Evolutionary conservation across 2,329 filamentous ascomycete genomes (phyloP), one percentile per base, ranked within the genome.

Genomic region (Cercospora canescens): DNA sequence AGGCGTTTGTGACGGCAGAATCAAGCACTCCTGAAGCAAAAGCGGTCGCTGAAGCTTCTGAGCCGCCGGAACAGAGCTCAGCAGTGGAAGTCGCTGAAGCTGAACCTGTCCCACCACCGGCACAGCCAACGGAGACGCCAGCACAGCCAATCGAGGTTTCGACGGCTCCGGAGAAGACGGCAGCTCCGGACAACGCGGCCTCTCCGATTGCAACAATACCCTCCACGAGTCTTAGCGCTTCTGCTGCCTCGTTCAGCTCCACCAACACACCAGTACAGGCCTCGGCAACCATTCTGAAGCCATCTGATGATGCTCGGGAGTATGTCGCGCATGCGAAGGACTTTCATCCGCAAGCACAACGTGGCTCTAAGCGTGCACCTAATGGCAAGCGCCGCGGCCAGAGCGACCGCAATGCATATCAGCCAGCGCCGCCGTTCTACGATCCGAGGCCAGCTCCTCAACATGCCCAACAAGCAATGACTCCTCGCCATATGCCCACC

Each of bases 321-420:
- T 50, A 50, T 55, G 32, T 50, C 28, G 30, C 30, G 37, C 41
- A 34, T 21, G 48, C 39, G 34, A 55, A 24, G 37, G 37, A 60
- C 57, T 52, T 52, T 16, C 45, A 52, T 14, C 24, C 57, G 18
- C 52, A 35, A 56, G 24, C 55, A 45, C 39, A 34, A 48, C 39
- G 52, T 35, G 50, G 41, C 45, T 52, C 45, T 30, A 64, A 56
- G 57, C 65, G 65, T 35, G 65, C 55, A 18, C 52, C 64, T 35
- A 52, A 39, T 60, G 61, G 56, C 41, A 66, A 62, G 64, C 60
- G 60, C 55, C 41, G 54, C 45, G 57, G 54, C 32, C 34, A 54
- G 24, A 24, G 50, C 14, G 60, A 66, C 18, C 60, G 32, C 30
- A 37, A 48, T 24, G 32, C 16, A 16, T 57, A 45, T 32, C 57